Percentiles rank a stretch among this genome's conserved stretches.
These are phyloP conservation scores for Citeromyces nyonsensis DNA, from an alignment of 805 yeast species.

Conservation along the genomic window DNA sequence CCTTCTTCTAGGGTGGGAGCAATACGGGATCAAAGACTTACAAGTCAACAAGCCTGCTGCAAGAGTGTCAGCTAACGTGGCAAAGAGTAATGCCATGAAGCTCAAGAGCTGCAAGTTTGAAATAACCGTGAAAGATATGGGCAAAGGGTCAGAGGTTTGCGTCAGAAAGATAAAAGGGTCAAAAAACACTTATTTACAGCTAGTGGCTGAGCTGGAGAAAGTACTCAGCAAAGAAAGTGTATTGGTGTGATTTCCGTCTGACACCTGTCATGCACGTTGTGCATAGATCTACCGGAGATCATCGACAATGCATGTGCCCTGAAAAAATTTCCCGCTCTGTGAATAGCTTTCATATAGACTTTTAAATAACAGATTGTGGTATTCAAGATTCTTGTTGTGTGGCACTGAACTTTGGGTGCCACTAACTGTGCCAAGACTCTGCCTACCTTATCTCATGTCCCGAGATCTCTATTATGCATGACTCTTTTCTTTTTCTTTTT, in stretches of 20 bases:
- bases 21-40: slow-evolving; percentile 50
- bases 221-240: slow-evolving; percentile 55
- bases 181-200: slow-evolving; percentile 37
- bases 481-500: too few relatives aligned
- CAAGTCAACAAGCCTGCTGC: slow-evolving; percentile 23
- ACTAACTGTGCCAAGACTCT: too few relatives aligned
- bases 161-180: slow-evolving; percentile 58
- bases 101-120: slow-evolving; percentile 51
- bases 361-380: too few relatives aligned
- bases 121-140: slow-evolving; percentile 21
- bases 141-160: slow-evolving; percentile 33
- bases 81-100: slow-evolving; percentile 45
- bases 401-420: too few relatives aligned
- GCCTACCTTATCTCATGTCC: too few relatives aligned
- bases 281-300: too few relatives aligned
- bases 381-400: too few relatives aligned
- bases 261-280: too few relatives aligned
- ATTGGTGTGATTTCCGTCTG: slow-evolving; percentile 13
- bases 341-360: too few relatives aligned
- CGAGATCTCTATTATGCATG: too few relatives aligned
- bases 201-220: slow-evolving; percentile 47
- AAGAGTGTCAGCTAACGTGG: slow-evolving; percentile 43
- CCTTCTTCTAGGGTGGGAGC: slow-evolving; percentile 51
- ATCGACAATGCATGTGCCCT: too few relatives aligned
- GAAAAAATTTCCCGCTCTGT: too few relatives aligned